Evolutionary conservation across 176 grass and related monocot genomes (phyloP).

Genomic region (Echinochloa phyllopogon): DNA sequence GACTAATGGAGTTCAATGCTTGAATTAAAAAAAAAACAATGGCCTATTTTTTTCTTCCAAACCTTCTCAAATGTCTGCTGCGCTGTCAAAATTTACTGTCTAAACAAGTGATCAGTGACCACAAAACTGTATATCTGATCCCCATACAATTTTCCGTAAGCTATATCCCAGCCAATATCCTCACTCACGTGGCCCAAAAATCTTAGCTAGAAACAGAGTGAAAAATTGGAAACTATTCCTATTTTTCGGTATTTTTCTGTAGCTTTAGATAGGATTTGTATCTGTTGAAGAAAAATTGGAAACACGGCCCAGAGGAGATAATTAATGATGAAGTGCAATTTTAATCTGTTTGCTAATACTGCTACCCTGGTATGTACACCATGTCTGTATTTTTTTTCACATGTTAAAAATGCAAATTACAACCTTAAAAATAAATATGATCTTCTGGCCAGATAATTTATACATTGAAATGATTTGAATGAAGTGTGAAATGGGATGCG

Average conservation of each 20-base stretch:
- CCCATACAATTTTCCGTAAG: neutral
- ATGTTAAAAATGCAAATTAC: neutral
- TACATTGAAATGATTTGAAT: neutral
- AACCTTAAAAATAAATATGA: neutral
- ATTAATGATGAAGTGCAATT: neutral
- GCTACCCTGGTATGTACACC: neutral
- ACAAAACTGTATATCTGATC: neutral
- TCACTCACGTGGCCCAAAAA: neutral
- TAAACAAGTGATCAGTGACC: neutral
- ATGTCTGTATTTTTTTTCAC: neutral
- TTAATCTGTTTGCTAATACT: neutral
- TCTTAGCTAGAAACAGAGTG: neutral
- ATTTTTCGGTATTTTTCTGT: neutral
- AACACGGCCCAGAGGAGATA: neutral
- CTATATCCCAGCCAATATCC: slow-evolving; percentile 23
- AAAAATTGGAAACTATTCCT: neutral
- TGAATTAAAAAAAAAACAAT: neutral
- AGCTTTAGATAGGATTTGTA: neutral
- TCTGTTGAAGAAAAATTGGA: slow-evolving; percentile 7
- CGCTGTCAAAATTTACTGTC: neutral
- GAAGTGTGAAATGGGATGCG: neutral
- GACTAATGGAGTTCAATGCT: neutral
- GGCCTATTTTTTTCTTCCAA: neutral
- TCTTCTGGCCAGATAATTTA: neutral
- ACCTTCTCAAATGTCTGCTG: slow-evolving; percentile 1